Percentiles rank a stretch among this genome's conserved stretches.
Evolutionary conservation across 148 eudicot genomes (phyloP).

Genomic region (Cornus florida): DNA sequence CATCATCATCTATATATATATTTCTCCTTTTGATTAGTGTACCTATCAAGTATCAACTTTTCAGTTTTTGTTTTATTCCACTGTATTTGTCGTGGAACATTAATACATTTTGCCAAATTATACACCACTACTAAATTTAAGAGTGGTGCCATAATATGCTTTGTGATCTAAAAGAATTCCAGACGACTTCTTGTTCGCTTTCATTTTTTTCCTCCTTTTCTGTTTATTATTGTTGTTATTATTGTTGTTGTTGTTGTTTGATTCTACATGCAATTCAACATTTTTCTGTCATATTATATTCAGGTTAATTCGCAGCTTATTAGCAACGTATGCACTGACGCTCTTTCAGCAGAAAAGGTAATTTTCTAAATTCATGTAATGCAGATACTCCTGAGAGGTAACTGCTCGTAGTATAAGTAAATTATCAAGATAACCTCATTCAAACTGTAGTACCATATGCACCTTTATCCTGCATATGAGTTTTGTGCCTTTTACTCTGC

Average conservation of each 20-base stretch:
- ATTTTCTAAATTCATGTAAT: conserved; percentile 7
- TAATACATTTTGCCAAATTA: too few relatives aligned
- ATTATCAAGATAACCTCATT: neutral
- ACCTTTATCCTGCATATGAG: neutral
- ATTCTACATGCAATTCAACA: neutral
- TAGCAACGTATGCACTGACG: conserved; percentile 98
- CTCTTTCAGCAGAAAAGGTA: conserved; percentile 99
- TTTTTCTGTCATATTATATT: conserved; percentile 15
- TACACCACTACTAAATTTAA: neutral
- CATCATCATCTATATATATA: too few relatives aligned
- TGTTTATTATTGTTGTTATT: neutral
- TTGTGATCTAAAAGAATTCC: too few relatives aligned
- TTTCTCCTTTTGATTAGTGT: too few relatives aligned
- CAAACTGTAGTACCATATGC: neutral
- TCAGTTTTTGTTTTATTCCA: too few relatives aligned
- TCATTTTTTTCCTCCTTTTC: neutral
- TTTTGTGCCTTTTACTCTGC: neutral
- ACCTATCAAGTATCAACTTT: too few relatives aligned
- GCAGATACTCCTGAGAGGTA: neutral
- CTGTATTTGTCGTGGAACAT: too few relatives aligned
- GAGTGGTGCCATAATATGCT: too few relatives aligned
- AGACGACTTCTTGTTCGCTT: too few relatives aligned
- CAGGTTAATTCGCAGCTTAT: conserved; percentile 98
- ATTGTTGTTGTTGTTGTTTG: neutral
- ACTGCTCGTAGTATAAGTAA: neutral